A percentile compares a stretch with the other conserved stretches of the same genome.
Evolutionary conservation across 129 eudicot genomes (phyloP).

Genomic region (Helianthus annuus): DNA sequence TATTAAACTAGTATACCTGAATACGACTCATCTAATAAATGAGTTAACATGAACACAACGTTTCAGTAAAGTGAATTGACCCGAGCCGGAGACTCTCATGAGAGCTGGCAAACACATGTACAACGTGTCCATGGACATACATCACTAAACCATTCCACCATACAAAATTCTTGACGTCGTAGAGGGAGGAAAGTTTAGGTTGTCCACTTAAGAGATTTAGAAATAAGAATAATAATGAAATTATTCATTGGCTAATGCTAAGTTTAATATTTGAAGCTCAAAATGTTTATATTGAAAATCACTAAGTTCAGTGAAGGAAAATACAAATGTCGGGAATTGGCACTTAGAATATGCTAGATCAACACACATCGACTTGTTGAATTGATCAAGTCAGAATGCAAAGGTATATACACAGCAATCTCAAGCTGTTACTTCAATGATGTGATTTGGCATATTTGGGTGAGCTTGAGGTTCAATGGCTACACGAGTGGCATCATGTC

Average conservation of each 20-base stretch:
- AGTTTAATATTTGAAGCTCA: neutral
- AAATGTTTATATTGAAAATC: neutral
- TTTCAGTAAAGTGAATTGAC: too few relatives aligned
- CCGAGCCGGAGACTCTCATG: too few relatives aligned
- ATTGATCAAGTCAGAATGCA: neutral
- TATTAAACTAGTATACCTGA: too few relatives aligned
- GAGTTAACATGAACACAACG: too few relatives aligned
- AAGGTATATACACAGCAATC: neutral
- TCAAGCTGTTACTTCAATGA: conserved; percentile 14
- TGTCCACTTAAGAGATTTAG: too few relatives aligned
- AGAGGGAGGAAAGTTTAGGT: too few relatives aligned
- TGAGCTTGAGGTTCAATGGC: conserved; percentile 3
- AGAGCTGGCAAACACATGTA: too few relatives aligned
- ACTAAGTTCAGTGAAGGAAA: conserved; percentile 3
- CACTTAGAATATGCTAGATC: too few relatives aligned
- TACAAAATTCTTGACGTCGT: too few relatives aligned
- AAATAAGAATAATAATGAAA: neutral
- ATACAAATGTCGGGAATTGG: conserved; percentile 1
- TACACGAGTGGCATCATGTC: neutral
- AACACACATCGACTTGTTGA: neutral
- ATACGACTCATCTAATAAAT: too few relatives aligned
- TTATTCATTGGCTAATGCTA: neutral
- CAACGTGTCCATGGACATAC: too few relatives aligned
- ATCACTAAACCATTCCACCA: too few relatives aligned
- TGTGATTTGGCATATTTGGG: conserved; percentile 9